A percentile compares a stretch with the other conserved stretches of the same genome.
Evolutionary conservation across 148 eudicot species (phyloP).

Genomic region (Rhododendron kiyosumense): DNA sequence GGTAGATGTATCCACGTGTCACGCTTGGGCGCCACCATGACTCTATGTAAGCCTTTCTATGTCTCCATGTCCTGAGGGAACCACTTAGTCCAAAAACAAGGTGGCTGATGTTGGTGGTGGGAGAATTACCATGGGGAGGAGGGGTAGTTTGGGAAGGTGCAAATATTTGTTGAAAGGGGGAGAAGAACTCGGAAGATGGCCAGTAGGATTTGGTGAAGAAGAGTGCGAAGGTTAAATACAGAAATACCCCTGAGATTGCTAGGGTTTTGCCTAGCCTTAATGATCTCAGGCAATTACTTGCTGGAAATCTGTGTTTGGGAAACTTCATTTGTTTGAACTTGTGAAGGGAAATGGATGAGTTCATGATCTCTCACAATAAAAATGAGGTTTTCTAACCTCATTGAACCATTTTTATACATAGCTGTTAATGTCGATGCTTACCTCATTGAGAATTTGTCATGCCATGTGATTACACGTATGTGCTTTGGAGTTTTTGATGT

Average conservation of each 20-base stretch:
- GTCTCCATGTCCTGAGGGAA: slow-evolving; percentile 13
- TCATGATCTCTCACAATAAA: not conserved
- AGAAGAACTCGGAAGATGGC: not conserved
- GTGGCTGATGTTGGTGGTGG: slow-evolving; percentile 25
- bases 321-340: not conserved
- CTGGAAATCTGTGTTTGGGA: not conserved
- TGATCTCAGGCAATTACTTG: not conserved
- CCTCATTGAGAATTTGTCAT: too few species aligned
- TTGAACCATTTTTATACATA: not conserved
- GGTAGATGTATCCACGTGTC: slow-evolving; percentile 20
- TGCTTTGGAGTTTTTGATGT: too few species aligned
- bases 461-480: too few species aligned
- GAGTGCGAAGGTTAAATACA: not conserved
- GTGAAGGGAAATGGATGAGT: not conserved
- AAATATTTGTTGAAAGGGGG: not conserved
- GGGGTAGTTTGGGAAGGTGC: not conserved
- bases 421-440: too few species aligned
- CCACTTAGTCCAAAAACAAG: slow-evolving; percentile 22
- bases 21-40: slow-evolving; percentile 35
- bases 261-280: not conserved
- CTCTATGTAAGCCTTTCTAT: slow-evolving; percentile 20
- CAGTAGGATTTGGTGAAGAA: not conserved
- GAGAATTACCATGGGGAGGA: not conserved
- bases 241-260: not conserved
- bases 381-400: not conserved